These are phyloP conservation scores for Nitzschia putrida DNA, from an alignment of 108 stramenopile genomes.

Conservation along the genomic window DNA sequence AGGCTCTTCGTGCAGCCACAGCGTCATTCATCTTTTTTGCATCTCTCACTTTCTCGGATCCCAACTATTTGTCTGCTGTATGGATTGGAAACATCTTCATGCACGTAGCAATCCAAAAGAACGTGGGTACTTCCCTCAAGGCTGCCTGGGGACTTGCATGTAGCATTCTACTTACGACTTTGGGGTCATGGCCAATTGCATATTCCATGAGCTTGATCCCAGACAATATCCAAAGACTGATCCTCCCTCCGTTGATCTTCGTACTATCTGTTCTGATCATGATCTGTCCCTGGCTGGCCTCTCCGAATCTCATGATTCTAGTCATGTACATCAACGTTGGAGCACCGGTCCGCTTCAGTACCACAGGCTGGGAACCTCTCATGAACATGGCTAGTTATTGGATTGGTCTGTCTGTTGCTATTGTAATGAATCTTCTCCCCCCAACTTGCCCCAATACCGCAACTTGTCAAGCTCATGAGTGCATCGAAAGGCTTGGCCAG, in stretches of 20 bases:
- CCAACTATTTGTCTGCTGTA: slow-evolving; percentile 10
- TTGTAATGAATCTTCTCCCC: slow-evolving; percentile 32
- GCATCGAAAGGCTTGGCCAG: slow-evolving; percentile 23
- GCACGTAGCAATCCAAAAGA: slow-evolving; percentile 24
- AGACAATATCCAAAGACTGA: neutral
- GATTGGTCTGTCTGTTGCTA: slow-evolving; percentile 35
- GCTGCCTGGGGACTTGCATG: slow-evolving; percentile 19
- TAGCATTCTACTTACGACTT: slow-evolving; percentile 30
- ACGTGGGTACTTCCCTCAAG: slow-evolving; percentile 27
- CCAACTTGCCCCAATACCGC: slow-evolving; percentile 30
- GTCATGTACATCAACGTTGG: slow-evolving; percentile 30
- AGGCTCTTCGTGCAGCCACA: slow-evolving; percentile 19
- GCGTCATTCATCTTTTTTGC: slow-evolving; percentile 27
- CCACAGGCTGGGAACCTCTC: slow-evolving; percentile 27
- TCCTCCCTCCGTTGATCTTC: slow-evolving; percentile 10
- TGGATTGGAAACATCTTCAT: slow-evolving; percentile 44
- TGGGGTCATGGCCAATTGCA: slow-evolving; percentile 26
- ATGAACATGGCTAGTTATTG: slow-evolving; percentile 29
- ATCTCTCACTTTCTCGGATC: slow-evolving; percentile 21
- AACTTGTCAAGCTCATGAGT: slow-evolving; percentile 10
- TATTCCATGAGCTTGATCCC: slow-evolving; percentile 3
- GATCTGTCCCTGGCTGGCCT: slow-evolving; percentile 27
- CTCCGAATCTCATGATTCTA: slow-evolving; percentile 31
- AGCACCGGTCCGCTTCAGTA: slow-evolving; percentile 17
- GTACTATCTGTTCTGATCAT: slow-evolving; percentile 19